These are phyloP conservation scores for Ceriops tagal DNA, from an alignment of 345 rosid genomes.

Conservation along the genomic window DNA sequence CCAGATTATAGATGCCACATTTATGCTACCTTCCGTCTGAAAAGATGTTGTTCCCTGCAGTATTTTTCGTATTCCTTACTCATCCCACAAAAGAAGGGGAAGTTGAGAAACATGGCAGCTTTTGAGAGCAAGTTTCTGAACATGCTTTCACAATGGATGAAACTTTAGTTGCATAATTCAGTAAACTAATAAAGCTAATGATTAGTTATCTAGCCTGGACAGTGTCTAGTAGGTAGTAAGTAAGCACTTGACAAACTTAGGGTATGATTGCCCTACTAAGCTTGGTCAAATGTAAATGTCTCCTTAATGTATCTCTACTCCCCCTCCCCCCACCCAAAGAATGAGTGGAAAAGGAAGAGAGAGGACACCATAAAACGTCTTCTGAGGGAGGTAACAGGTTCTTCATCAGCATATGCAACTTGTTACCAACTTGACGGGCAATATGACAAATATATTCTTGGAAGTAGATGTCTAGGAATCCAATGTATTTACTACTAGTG, in stretches of 20 bases:
- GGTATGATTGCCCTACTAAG: constrained; percentile 5
- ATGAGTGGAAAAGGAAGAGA: not conserved
- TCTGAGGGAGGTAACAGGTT: not conserved
- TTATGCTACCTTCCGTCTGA: not conserved
- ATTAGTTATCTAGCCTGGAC: constrained; percentile 11
- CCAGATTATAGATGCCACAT: not conserved
- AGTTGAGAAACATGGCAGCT: no score
- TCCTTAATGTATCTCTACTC: not conserved
- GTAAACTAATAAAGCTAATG: not conserved
- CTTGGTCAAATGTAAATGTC: not conserved
- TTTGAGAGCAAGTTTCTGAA: no score
- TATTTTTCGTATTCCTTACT: not conserved
- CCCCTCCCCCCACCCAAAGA: not conserved
- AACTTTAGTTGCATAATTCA: not conserved
- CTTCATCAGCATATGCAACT: constrained; percentile 5
- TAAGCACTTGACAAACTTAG: not conserved
- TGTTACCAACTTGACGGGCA: not conserved
- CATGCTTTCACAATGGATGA: no score
- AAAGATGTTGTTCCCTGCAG: not conserved
- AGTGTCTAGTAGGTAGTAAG: not conserved
- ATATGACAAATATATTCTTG: constrained; percentile 27
- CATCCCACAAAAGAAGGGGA: not conserved
- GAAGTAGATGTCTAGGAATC: constrained; percentile 13
- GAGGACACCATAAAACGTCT: not conserved
- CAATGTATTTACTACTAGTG: constrained; percentile 1